These are phyloP conservation scores for Corchorus capsularis DNA, from an alignment of 345 rosid genomes.

Conservation along the genomic window DNA sequence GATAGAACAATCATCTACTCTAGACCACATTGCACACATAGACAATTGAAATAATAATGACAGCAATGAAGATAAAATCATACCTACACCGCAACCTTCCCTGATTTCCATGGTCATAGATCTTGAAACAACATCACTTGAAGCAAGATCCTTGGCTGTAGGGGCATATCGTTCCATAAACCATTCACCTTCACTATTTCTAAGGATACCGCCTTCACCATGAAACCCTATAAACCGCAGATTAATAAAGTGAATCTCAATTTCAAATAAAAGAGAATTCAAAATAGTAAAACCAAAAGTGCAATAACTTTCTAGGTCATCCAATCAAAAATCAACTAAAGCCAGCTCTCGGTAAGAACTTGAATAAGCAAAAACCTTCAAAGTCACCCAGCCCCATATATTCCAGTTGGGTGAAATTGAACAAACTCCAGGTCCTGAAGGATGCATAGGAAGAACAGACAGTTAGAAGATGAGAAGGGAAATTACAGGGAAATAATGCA, in stretches of 20 bases:
- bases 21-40: background rate
- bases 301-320: conserved; percentile 52
- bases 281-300: conserved; percentile 33
- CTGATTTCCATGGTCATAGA: conserved; percentile 99
- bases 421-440: conserved; percentile 96
- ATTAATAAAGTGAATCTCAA: conserved; percentile 18
- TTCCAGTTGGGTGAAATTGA: conserved; percentile 97
- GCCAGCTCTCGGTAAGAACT: background rate
- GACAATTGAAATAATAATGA: background rate
- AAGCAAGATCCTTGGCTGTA: conserved; percentile 99
- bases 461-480: background rate
- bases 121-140: conserved; percentile 98
- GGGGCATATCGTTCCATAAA: conserved; percentile 99
- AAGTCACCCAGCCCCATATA: conserved; percentile 98
- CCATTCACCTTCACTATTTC: conserved; percentile 97
- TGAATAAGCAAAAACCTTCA: conserved; percentile 60
- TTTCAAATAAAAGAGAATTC: conserved; percentile 1
- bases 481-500: too few species aligned
- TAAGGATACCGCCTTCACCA: conserved; percentile 98
- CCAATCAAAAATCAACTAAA: conserved; percentile 11
- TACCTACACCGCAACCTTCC: conserved; percentile 99
- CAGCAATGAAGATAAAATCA: conserved; percentile 24
- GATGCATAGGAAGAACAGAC: conserved; percentile 6
- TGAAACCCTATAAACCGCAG: conserved; percentile 70
- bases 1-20: background rate